These are phyloP conservation scores for Cutaneotrichosporon arboriforme DNA, from an alignment of 1,284 basidiomycete species.

Conservation along the genomic window DNA sequence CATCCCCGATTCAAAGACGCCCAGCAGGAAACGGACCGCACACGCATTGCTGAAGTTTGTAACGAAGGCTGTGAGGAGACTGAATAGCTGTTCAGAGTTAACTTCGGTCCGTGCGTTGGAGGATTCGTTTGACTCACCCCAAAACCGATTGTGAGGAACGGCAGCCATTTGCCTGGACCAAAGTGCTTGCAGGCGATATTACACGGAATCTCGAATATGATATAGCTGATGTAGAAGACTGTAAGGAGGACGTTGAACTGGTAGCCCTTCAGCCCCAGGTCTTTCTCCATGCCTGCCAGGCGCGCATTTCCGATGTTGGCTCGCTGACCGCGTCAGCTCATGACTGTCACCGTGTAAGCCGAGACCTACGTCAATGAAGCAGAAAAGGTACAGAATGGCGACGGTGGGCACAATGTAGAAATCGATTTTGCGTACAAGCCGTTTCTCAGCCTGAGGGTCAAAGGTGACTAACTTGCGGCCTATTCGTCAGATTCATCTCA, in stretches of 20 bases:
- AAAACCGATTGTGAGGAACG: constrained; percentile 19
- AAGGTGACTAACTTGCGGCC: constrained; percentile 12
- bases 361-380: constrained; percentile 15
- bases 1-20: constrained; percentile 33
- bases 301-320: constrained; percentile 24
- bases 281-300: constrained; percentile 20
- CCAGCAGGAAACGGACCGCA: constrained; percentile 27
- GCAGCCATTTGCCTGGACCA: constrained; percentile 23
- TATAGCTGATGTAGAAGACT: constrained; percentile 21
- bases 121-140: constrained; percentile 10
- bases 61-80: constrained; percentile 27
- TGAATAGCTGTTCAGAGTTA: constrained; percentile 19
- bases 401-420: constrained; percentile 19
- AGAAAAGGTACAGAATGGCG: constrained; percentile 17
- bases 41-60: constrained; percentile 13
- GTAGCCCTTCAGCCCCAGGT: constrained; percentile 17
- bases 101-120: background rate
- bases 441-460: constrained; percentile 18
- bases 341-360: background rate
- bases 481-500: background rate
- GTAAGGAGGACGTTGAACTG: constrained; percentile 23
- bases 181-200: constrained; percentile 19
- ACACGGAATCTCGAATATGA: constrained; percentile 26
- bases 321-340: background rate
- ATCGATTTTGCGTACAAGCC: constrained; percentile 23